Base-by-base conservation (phyloP, 192 early-diverging fungal species). In the Dimargaris xerosporica region DNA sequence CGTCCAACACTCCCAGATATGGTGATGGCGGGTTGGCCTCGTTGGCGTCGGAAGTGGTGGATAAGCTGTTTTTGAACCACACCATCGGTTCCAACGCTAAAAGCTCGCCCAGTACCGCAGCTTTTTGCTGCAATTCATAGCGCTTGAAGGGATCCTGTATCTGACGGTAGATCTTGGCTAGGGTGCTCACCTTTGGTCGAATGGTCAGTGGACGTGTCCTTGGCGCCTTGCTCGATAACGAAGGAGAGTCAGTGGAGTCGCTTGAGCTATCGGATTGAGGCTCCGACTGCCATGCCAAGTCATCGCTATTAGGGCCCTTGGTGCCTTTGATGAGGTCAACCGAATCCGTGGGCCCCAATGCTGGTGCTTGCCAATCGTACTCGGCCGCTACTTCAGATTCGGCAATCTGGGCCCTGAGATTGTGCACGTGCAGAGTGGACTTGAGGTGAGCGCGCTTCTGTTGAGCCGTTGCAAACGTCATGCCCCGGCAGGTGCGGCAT, bases 401-500 rank as follows among this genome's bases (percentile, higher is more conserved):
- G 17, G 13, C 29, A 19, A 60, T 21, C 39, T 21, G 19, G 41
- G 34, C n/a, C 43, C 43, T 26, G 16, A 60, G 19, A 21, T 34
- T 26, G 26, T 21, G 43, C 16, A 60, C 58, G n/a, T 60, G 58
- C 41, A 60, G 43, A 39, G 31, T 39, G 0, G 58, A 60, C 16
- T 43, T 41, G n/a, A 60, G n/a, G 26, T 60, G 58, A n/a, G 58
- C 58, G n/a, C 58, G 58, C 19, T 60, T 60, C 42, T 60, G 58
- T 7, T 25, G 39, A 5, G 34, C 41, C 28, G 58, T 60, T 21
- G 34, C 13, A 34, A 60, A 60, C 19, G 13, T 41, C 43, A 60
- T 44, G 26, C 58, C 58, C n/a, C 21, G 23, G 26, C 58, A 60
- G 4, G 58, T 60, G 5, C 19, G 58, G 42, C 58, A 60, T 81